Evolutionary conservation across 164 flowering plant species (phyloP).

Genomic region (Vitis cinerea): DNA sequence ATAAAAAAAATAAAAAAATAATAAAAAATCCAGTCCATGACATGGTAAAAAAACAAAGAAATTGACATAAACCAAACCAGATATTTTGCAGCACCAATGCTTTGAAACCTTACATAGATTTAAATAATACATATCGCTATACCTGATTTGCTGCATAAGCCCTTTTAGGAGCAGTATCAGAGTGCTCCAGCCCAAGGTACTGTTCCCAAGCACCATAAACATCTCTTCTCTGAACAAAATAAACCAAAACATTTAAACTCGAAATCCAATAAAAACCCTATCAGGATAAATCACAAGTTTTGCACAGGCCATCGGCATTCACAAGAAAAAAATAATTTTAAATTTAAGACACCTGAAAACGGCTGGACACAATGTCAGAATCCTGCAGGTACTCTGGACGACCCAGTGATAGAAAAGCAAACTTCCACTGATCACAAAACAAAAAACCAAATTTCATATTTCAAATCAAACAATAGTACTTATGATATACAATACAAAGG

Average conservation of each 20-base stretch:
- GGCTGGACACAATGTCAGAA: slow-evolving; percentile 68
- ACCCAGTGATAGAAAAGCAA: slow-evolving; percentile 83
- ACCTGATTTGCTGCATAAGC: slow-evolving; percentile 87
- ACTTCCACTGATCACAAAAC: slow-evolving; percentile 68
- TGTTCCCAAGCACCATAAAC: slow-evolving; percentile 99
- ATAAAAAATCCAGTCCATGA: too few relatives aligned
- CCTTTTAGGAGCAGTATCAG: slow-evolving; percentile 88
- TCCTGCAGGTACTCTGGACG: slow-evolving; percentile 89
- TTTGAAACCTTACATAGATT: background rate
- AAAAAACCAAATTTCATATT: background rate
- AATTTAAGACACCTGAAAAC: slow-evolving; percentile 68
- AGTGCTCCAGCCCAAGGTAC: slow-evolving; percentile 92
- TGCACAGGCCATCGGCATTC: background rate
- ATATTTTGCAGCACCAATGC: too few relatives aligned
- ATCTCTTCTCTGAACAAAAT: slow-evolving; percentile 68
- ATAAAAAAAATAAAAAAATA: too few relatives aligned
- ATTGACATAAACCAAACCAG: background rate
- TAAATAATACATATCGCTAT: background rate
- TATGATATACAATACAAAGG: too few relatives aligned
- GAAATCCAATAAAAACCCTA: background rate
- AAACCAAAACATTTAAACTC: background rate
- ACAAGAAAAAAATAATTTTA: background rate
- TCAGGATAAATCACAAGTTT: background rate
- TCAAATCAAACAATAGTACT: background rate
- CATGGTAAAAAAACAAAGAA: background rate